Conservation (phyloP, 176 grass and related monocot genomes). For the Zea mays region Zm-B73-REFERENCE-NAM-5.0 NC_050100.1:168286501-168287000, state of each 20-base stretch:
- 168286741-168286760: not conserved
- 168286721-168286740: slow-evolving; percentile 19
- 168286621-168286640: too few species aligned
- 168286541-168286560: slow-evolving; percentile 35
- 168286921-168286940: too few species aligned
- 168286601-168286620: slow-evolving; percentile 34
- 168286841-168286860: slow-evolving; percentile 32
- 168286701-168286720: slow-evolving; percentile 12
- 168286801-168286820: slow-evolving; percentile 32
- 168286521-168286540: slow-evolving; percentile 34
- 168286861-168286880: too few species aligned
- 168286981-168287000: too few species aligned
- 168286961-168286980: too few species aligned
- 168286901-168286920: too few species aligned
- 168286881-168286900: too few species aligned
- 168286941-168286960: too few species aligned
- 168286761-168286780: not conserved
- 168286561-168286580: slow-evolving; percentile 37
- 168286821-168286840: slow-evolving; percentile 29
- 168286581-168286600: slow-evolving; percentile 28
- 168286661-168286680: slow-evolving; percentile 17
- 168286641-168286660: slow-evolving; percentile 35
- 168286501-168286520: slow-evolving; percentile 22
- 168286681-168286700: slow-evolving; percentile 38
- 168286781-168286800: not conserved